Conservation (phyloP, 148 eudicot species). For the Nyssa sinensis region DNA sequence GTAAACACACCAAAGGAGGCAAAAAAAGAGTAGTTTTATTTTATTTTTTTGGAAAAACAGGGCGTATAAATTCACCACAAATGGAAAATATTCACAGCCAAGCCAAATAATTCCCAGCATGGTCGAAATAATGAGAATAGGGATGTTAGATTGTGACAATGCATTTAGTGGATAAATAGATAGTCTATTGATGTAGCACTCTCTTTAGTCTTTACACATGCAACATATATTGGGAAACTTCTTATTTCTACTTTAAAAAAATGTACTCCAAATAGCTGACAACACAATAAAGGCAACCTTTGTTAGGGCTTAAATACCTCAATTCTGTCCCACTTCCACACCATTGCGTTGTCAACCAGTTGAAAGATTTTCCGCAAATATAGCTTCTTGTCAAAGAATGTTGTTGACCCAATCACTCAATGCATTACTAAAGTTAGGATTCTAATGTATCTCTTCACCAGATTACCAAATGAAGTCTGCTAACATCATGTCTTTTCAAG, state of each 20-base stretch:
- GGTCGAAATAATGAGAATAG: background rate
- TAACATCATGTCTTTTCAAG: background rate
- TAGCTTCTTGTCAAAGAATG: no score
- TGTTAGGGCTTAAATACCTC: no score
- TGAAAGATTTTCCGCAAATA: no score
- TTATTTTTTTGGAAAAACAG: background rate
- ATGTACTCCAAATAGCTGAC: no score
- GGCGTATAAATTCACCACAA: background rate
- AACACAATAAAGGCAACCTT: no score
- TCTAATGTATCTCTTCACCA: background rate
- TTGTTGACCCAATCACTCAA: background rate
- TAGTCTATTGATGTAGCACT: no score
- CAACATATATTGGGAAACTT: background rate
- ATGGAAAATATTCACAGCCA: background rate
- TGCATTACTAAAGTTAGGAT: background rate
- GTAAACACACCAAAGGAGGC: background rate
- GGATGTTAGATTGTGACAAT: background rate
- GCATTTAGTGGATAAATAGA: background rate
- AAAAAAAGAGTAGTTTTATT: background rate
- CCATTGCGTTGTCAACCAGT: no score
- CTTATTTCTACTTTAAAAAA: background rate
- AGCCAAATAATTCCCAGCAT: background rate
- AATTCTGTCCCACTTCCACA: no score
- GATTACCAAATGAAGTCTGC: background rate
- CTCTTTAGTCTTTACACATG: background rate